phyloP scores from a whole-genome alignment of 2,329 filamentous ascomycete genomes.

The Aspergillus arachidicola region DNA sequence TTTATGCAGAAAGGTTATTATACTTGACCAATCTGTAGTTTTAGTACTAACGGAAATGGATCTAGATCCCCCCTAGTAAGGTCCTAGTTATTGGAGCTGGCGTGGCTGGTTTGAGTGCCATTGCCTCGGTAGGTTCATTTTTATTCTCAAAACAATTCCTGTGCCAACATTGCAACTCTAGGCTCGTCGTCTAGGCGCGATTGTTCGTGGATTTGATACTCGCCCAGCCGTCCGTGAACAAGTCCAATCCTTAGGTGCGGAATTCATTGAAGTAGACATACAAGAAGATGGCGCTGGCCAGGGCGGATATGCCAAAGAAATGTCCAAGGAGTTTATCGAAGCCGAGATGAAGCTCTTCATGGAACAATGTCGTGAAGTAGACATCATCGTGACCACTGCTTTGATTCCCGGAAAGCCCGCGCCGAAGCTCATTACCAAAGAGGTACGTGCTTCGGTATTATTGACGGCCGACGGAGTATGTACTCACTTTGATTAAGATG shows the following conservation, averaged over 20 bases:
- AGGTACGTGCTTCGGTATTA: slow-evolving; percentile 37
- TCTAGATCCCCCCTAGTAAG: slow-evolving; percentile 84
- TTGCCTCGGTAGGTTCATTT: slow-evolving; percentile 64
- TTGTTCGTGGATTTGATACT: slow-evolving; percentile 90
- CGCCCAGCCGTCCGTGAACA: slow-evolving; percentile 84
- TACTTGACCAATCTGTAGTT: neutral
- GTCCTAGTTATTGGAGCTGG: slow-evolving; percentile 88
- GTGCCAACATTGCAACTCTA: slow-evolving; percentile 25
- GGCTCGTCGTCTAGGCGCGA: slow-evolving; percentile 82
- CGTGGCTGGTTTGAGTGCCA: slow-evolving; percentile 84
- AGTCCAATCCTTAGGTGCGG: slow-evolving; percentile 85
- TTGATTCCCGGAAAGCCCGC: slow-evolving; percentile 82
- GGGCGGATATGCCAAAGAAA: slow-evolving; percentile 88
- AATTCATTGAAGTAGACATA: slow-evolving; percentile 85
- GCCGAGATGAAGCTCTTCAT: slow-evolving; percentile 92
- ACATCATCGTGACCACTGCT: slow-evolving; percentile 93
- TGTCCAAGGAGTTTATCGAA: slow-evolving; percentile 91
- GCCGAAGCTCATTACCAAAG: slow-evolving; percentile 80
- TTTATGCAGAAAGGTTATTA: slow-evolving; percentile 28
- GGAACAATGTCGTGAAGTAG: slow-evolving; percentile 82
- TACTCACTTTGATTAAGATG: slow-evolving; percentile 54
- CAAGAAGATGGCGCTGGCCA: slow-evolving; percentile 82
- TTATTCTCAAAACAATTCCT: neutral
- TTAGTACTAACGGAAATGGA: slow-evolving; percentile 1
- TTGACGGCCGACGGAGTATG: too few species aligned